These are phyloP conservation scores for Pseudogymnoascus sp. DNA, from an alignment of 2,329 filamentous ascomycete species.

Conservation along the genomic window DNA sequence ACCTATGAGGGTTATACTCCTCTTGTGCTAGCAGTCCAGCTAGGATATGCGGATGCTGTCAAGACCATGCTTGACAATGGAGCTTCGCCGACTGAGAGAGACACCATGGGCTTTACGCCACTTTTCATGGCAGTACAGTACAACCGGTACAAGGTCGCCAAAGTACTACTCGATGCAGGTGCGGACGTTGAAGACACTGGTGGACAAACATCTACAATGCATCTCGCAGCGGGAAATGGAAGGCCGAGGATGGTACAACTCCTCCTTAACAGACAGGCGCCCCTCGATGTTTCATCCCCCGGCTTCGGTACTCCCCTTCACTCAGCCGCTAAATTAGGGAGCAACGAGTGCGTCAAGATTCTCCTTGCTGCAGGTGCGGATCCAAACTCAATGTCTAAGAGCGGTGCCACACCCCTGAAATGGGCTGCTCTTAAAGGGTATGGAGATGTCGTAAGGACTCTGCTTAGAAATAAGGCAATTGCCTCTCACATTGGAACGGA, in stretches of 20 bases:
- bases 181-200: neutral
- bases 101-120: neutral
- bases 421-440: conserved; percentile 12
- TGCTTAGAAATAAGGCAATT: conserved; percentile 9
- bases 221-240: neutral
- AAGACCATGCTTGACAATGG: neutral
- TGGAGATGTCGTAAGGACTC: neutral
- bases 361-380: conserved; percentile 9
- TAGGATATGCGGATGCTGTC: neutral
- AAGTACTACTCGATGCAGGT: neutral
- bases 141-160: neutral
- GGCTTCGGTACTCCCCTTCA: neutral
- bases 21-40: neutral
- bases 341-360: neutral
- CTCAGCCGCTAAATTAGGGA: neutral
- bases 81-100: neutral
- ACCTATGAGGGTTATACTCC: neutral
- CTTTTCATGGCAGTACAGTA: neutral
- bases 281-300: neutral
- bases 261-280: neutral
- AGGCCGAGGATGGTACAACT: neutral
- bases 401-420: conserved; percentile 6
- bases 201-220: neutral
- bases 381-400: neutral
- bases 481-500: conserved; percentile 2